phyloP scores from a whole-genome alignment of 805 yeast genomes.

The Lipomyces japonicus region DNA sequence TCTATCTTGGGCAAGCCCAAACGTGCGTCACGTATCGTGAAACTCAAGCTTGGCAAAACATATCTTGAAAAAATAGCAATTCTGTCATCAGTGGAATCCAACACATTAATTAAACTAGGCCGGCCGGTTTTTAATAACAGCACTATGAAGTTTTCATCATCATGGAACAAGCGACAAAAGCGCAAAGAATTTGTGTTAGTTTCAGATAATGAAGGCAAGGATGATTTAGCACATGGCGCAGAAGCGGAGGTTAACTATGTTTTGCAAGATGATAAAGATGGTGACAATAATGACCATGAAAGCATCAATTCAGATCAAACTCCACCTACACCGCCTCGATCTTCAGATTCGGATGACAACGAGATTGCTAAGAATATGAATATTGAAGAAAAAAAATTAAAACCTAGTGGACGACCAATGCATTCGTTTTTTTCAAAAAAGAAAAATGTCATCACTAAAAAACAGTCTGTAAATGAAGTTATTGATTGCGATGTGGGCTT shows the following conservation, averaged over 20 bases:
- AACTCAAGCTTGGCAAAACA: not conserved
- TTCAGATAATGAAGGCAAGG: not conserved
- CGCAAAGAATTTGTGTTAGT: not conserved
- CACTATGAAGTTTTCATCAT: not conserved
- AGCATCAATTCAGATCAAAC: not conserved
- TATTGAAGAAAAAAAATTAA: not conserved
- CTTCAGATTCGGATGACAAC: constrained; percentile 5
- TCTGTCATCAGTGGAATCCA: too few relatives aligned
- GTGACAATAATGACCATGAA: not conserved
- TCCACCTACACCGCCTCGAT: constrained; percentile 21
- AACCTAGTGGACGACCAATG: not conserved
- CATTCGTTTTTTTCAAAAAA: constrained; percentile 17
- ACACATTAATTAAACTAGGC: too few relatives aligned
- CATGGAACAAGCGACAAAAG: not conserved
- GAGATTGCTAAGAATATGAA: not conserved
- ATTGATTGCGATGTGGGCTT: not conserved
- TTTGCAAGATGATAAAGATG: not conserved
- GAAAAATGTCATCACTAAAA: not conserved
- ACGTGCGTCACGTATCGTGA: not conserved
- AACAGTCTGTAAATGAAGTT: not conserved
- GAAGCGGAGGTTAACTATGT: not conserved
- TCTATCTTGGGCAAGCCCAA: not conserved
- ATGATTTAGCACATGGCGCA: not conserved
- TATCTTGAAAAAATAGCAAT: not conserved
- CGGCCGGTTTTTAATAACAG: too few relatives aligned